Percentiles rank a stretch among this genome's conserved stretches.
Conservation (phyloP, 768 basidiomycete species). For the Amanita thiersii region DNA sequence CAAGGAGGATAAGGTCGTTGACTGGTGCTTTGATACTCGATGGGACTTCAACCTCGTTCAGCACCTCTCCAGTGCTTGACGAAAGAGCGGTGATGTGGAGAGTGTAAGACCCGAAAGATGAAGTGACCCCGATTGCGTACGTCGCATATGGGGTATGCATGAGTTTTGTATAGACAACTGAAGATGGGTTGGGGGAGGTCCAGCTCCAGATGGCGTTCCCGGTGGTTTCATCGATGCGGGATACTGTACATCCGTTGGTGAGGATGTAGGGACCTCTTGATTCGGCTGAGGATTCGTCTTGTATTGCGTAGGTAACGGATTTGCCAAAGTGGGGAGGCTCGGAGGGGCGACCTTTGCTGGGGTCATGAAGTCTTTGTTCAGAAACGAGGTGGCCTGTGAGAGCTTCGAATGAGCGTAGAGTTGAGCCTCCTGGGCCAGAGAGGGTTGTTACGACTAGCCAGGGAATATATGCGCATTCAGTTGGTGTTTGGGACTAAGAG, state of each 20-base stretch:
- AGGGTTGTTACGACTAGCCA: conserved; percentile 69
- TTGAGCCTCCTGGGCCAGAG: conserved; percentile 69
- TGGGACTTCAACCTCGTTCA: conserved; percentile 43
- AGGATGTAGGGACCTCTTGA: conserved; percentile 36
- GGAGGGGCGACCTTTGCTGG: conserved; percentile 30
- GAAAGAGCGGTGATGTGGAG: conserved; percentile 61
- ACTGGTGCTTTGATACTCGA: conserved; percentile 33
- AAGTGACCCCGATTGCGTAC: conserved; percentile 48
- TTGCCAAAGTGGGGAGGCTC: conserved; percentile 53
- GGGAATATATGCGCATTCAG: conserved; percentile 4
- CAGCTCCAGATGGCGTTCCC: conserved; percentile 66
- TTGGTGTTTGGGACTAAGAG: neutral
- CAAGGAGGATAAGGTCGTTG: conserved; percentile 22
- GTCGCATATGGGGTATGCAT: conserved; percentile 42
- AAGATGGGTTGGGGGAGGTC: conserved; percentile 58
- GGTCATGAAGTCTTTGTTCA: conserved; percentile 55
- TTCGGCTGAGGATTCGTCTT: conserved; percentile 13
- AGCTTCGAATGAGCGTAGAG: conserved; percentile 58
- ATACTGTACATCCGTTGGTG: conserved; percentile 54
- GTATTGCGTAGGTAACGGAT: conserved; percentile 31
- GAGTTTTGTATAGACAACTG: conserved; percentile 57
- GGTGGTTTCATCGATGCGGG: conserved; percentile 35
- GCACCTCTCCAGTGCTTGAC: conserved; percentile 40
- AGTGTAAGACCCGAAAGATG: conserved; percentile 46
- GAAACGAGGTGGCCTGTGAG: conserved; percentile 54